These are phyloP conservation scores for Aspergillus olivimuriae DNA, from an alignment of 495 filamentous ascomycete species.

Conservation along the genomic window DNA sequence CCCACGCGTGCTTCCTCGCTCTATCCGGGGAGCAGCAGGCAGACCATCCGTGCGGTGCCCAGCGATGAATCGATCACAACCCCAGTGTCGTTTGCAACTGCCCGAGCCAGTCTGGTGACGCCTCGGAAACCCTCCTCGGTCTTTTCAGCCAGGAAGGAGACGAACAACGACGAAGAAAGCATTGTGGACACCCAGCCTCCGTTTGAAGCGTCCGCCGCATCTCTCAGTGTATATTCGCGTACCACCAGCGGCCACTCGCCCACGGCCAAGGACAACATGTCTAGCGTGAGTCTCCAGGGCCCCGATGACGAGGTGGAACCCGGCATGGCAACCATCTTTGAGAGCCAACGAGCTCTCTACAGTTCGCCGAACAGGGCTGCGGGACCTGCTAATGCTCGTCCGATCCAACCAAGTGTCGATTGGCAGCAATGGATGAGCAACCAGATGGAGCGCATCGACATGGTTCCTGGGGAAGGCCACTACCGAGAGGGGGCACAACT, in stretches of 20 bases:
- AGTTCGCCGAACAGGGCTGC: slow-evolving; percentile 21
- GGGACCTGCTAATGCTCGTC: slow-evolving; percentile 3
- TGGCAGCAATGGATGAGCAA: slow-evolving; percentile 47
- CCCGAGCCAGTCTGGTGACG: slow-evolving; percentile 17
- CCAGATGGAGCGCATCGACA: slow-evolving; percentile 34
- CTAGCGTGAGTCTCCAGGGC: slow-evolving; percentile 7
- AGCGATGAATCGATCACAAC: slow-evolving; percentile 29
- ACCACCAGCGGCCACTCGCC: slow-evolving; percentile 43
- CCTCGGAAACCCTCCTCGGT: slow-evolving; percentile 8
- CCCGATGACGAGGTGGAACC: slow-evolving; percentile 22
- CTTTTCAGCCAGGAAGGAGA: not conserved
- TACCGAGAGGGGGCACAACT: slow-evolving; percentile 57
- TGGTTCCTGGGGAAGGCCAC: slow-evolving; percentile 39
- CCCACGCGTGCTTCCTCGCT: slow-evolving; percentile 27
- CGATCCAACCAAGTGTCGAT: slow-evolving; percentile 27
- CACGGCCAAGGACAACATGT: slow-evolving; percentile 9
- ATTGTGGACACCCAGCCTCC: not conserved
- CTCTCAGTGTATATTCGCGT: slow-evolving; percentile 53
- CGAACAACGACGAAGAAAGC: not conserved
- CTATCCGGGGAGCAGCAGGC: slow-evolving; percentile 23
- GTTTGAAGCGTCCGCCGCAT: slow-evolving; percentile 15
- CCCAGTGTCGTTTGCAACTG: slow-evolving; percentile 25
- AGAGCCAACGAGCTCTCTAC: slow-evolving; percentile 33
- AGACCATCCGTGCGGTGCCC: slow-evolving; percentile 25
- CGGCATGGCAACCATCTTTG: slow-evolving; percentile 41